Conservation (phyloP, 2,329 filamentous ascomycete genomes). For the Xylariaceae sp. region DNA sequence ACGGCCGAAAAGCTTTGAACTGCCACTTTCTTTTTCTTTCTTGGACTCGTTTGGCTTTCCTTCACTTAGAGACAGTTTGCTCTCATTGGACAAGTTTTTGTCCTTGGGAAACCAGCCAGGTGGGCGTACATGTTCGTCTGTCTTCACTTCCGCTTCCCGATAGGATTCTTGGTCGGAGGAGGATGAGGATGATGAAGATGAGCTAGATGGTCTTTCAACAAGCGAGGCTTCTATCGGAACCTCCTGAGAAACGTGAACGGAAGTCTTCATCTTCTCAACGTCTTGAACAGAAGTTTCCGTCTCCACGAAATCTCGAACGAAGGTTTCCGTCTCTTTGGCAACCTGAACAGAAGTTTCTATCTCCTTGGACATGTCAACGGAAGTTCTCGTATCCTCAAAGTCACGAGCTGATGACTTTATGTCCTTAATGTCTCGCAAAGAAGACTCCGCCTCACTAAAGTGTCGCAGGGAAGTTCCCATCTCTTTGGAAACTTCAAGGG, state of each 20-base stretch:
- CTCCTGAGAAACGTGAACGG: conserved; percentile 30
- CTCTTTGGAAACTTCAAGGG: no score
- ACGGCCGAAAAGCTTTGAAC: conserved; percentile 45
- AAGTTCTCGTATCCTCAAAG: no score
- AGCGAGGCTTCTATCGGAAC: conserved; percentile 31
- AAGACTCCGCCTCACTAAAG: no score
- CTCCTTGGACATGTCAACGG: no score
- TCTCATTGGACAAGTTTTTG: conserved; percentile 31
- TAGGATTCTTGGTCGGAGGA: conserved; percentile 12
- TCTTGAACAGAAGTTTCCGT: no score
- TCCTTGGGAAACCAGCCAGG: conserved; percentile 33
- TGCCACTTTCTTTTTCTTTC: conserved; percentile 37
- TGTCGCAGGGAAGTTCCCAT: no score
- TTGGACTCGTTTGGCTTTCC: conserved; percentile 23
- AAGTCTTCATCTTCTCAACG: conserved; percentile 18
- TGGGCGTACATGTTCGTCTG: conserved; percentile 35
- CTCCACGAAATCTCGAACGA: no score
- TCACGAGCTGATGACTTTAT: no score
- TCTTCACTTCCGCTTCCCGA: conserved; percentile 23
- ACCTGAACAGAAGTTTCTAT: no score
- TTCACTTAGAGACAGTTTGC: neutral
- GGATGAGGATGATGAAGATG: conserved; percentile 2
- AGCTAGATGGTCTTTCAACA: conserved; percentile 20
- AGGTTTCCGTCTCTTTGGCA: no score
- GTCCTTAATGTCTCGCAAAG: no score